phyloP scores from a whole-genome alignment of 2,329 filamentous ascomycete species.

The Epichloe sp. region DNA sequence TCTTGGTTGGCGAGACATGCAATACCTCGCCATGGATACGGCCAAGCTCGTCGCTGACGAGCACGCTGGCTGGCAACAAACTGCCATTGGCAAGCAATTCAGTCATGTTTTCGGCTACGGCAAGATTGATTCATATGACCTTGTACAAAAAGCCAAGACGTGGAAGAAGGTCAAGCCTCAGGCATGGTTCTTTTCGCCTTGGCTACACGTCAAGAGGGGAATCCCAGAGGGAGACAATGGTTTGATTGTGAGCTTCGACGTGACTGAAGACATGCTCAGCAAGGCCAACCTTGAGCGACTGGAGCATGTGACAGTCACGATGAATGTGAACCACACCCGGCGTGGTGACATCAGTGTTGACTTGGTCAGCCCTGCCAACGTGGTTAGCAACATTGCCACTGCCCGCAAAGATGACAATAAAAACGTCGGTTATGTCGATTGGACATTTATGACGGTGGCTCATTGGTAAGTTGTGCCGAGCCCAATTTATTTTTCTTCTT shows the following conservation, averaged over 20 bases:
- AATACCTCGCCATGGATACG: slow-evolving; percentile 78
- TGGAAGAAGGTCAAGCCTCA: slow-evolving; percentile 90
- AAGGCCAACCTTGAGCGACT: slow-evolving; percentile 72
- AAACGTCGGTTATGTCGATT: slow-evolving; percentile 67
- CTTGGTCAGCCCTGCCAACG: slow-evolving; percentile 66
- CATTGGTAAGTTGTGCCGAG: slow-evolving; percentile 56
- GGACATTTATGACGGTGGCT: slow-evolving; percentile 98
- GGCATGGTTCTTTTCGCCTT: slow-evolving; percentile 86
- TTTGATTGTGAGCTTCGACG: slow-evolving; percentile 64
- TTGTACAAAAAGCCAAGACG: slow-evolving; percentile 73
- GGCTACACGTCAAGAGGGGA: slow-evolving; percentile 74
- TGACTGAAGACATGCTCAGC: slow-evolving; percentile 70
- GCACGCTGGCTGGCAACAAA: slow-evolving; percentile 65
- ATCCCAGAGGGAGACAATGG: slow-evolving; percentile 81
- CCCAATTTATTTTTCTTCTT: background rate
- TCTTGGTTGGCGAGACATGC: slow-evolving; percentile 84
- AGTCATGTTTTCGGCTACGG: slow-evolving; percentile 94
- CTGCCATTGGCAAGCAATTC: slow-evolving; percentile 69
- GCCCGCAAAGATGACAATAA: slow-evolving; percentile 57
- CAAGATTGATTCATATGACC: slow-evolving; percentile 76
- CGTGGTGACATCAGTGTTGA: slow-evolving; percentile 91
- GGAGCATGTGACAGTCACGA: slow-evolving; percentile 93
- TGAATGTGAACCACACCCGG: slow-evolving; percentile 82
- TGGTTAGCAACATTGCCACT: slow-evolving; percentile 74
- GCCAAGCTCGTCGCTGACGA: slow-evolving; percentile 66